Evolutionary conservation across 1,284 basidiomycete genomes (phyloP).

Genomic region (Rhodotorula sp.): DNA sequence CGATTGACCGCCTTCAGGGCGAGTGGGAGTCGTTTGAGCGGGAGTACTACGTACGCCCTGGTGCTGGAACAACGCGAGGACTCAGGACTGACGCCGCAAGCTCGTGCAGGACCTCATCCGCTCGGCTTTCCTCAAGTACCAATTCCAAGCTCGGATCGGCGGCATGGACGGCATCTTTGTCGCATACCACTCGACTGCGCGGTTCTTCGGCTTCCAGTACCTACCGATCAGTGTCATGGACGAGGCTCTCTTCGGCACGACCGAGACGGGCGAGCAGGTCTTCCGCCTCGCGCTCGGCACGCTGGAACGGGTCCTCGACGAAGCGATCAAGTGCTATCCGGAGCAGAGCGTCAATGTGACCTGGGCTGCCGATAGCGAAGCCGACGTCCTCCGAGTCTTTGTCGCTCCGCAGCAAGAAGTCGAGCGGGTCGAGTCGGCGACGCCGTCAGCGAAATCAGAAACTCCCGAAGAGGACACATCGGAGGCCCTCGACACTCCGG

Average conservation of each 20-base stretch:
- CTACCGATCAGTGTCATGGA: constrained; percentile 86
- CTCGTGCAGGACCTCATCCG: constrained; percentile 69
- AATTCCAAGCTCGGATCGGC: constrained; percentile 94
- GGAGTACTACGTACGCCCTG: constrained; percentile 86
- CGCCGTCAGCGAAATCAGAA: background rate
- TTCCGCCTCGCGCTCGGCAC: constrained; percentile 74
- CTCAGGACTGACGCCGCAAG: background rate
- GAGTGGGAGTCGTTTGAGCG: constrained; percentile 69
- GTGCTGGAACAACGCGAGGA: no score
- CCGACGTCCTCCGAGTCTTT: constrained; percentile 33
- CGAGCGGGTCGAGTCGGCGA: background rate
- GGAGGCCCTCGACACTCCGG: no score
- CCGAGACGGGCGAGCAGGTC: constrained; percentile 64
- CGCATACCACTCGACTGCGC: constrained; percentile 88
- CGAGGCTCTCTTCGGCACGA: constrained; percentile 66
- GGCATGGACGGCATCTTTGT: constrained; percentile 96
- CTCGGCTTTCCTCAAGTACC: constrained; percentile 92
- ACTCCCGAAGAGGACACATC: background rate
- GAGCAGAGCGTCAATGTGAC: constrained; percentile 51
- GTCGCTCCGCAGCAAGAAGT: constrained; percentile 19
- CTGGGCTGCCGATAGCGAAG: constrained; percentile 13
- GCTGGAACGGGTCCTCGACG: constrained; percentile 67
- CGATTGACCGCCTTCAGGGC: constrained; percentile 65
- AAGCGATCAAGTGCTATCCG: constrained; percentile 65
- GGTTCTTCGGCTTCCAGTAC: constrained; percentile 94